Evolutionary conservation across 2,329 filamentous ascomycete genomes (phyloP).

Genomic region (Xylaria sp.): DNA sequence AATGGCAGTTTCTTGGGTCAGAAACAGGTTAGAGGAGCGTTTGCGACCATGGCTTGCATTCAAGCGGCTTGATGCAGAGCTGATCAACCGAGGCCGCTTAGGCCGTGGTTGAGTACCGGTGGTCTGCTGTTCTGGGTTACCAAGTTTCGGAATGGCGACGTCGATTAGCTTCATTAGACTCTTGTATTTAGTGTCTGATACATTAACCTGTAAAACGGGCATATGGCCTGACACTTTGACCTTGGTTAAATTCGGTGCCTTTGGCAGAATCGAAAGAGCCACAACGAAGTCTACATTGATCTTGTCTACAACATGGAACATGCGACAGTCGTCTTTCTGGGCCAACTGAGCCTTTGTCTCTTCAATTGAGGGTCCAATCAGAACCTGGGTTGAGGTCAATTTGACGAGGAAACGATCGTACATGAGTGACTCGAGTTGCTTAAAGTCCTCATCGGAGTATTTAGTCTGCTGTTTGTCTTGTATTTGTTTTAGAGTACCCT

Average conservation of each 20-base stretch:
- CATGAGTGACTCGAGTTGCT: constrained; percentile 89
- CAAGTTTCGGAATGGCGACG: constrained; percentile 89
- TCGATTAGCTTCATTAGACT: constrained; percentile 96
- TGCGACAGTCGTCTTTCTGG: constrained; percentile 72
- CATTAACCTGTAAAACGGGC: constrained; percentile 88
- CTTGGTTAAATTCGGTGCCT: constrained; percentile 91
- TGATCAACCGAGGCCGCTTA: constrained; percentile 60
- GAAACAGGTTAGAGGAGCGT: constrained; percentile 77
- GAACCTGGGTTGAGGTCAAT: constrained; percentile 90
- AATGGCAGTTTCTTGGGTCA: constrained; percentile 77
- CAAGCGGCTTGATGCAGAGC: constrained; percentile 59
- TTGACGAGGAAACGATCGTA: constrained; percentile 98
- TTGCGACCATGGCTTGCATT: constrained; percentile 63
- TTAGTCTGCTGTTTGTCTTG: constrained; percentile 89
- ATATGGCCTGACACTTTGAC: constrained; percentile 91
- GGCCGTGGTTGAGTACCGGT: constrained; percentile 42
- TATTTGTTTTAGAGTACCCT: constrained; percentile 87
- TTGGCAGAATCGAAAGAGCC: constrained; percentile 97
- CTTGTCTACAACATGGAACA: constrained; percentile 90
- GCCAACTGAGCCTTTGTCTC: constrained; percentile 86
- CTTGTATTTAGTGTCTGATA: constrained; percentile 97
- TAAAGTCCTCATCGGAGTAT: constrained; percentile 90
- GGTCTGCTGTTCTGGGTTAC: constrained; percentile 55
- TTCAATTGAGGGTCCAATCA: constrained; percentile 93
- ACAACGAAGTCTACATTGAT: constrained; percentile 98